Evolutionary conservation across 2,329 filamentous ascomycete species (phyloP).

Genomic region (Aspergillus latus): DNA sequence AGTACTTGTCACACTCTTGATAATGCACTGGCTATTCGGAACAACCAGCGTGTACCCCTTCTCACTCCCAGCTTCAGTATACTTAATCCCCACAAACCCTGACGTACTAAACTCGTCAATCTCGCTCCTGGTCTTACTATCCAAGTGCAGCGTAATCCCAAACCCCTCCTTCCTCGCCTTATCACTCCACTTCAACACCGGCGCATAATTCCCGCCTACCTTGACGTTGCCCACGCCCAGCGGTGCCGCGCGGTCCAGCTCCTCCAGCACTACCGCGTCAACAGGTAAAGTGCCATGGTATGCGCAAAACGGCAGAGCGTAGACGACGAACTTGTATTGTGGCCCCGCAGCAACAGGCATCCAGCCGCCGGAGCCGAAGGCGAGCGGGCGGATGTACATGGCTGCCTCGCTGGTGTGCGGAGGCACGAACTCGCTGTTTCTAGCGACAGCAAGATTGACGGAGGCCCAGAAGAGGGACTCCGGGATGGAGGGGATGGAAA

Average conservation of each 20-base stretch:
- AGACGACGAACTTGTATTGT: constrained; percentile 1
- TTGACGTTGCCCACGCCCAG: not conserved
- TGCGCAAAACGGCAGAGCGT: not conserved
- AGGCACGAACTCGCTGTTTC: not conserved
- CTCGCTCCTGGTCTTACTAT: constrained; percentile 1
- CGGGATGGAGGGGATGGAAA: constrained; percentile 8
- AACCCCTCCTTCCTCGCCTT: constrained; percentile 8
- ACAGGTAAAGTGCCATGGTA: constrained; percentile 2
- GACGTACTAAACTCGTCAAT: constrained; percentile 9
- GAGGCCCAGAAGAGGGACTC: not conserved
- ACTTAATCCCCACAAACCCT: constrained; percentile 2
- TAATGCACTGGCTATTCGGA: constrained; percentile 5
- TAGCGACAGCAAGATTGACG: constrained; percentile 6
- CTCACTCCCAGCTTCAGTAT: not conserved
- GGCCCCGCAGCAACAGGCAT: not conserved
- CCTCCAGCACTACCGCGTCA: constrained; percentile 5
- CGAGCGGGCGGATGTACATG: constrained; percentile 8
- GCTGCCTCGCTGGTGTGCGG: constrained; percentile 1
- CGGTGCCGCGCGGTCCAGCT: constrained; percentile 12
- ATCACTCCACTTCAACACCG: constrained; percentile 6
- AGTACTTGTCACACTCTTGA: constrained; percentile 10
- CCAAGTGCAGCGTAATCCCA: constrained; percentile 5
- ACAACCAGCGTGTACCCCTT: constrained; percentile 1
- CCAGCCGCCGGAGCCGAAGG: constrained; percentile 3
- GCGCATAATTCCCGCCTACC: constrained; percentile 10